A percentile compares a stretch with the other conserved stretches of the same genome.
Conservation (phyloP, 2,329 filamentous ascomycete genomes). For the Trichoderma cornu-damae region DNA sequence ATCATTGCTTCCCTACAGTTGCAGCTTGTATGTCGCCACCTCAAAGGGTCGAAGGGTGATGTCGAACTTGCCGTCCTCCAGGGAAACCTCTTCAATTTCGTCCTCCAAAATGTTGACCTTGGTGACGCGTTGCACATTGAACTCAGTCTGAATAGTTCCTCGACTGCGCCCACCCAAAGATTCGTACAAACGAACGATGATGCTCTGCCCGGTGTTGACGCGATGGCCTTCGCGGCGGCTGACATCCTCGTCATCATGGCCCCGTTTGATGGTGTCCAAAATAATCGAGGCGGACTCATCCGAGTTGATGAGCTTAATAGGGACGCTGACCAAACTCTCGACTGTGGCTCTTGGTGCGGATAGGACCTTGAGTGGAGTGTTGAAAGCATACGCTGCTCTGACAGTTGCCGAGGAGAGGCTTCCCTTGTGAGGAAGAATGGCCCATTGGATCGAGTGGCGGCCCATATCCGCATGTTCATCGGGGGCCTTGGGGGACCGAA, state of each 20-base stretch:
- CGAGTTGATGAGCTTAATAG: conserved; percentile 63
- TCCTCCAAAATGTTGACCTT: conserved; percentile 90
- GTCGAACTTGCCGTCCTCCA: conserved; percentile 47
- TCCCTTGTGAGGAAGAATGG: conserved; percentile 79
- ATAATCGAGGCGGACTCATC: conserved; percentile 57
- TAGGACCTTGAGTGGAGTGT: conserved; percentile 61
- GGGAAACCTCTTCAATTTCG: conserved; percentile 61
- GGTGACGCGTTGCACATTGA: conserved; percentile 69
- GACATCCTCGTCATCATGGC: conserved; percentile 78
- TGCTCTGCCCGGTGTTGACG: conserved; percentile 64
- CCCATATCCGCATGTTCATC: conserved; percentile 96
- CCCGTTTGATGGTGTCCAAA: conserved; percentile 86
- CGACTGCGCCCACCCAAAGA: conserved; percentile 75
- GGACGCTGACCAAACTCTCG: conserved; percentile 31
- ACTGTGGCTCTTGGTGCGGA: conserved; percentile 29
- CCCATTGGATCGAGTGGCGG: conserved; percentile 79
- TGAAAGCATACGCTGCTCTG: conserved; percentile 82
- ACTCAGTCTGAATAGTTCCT: conserved; percentile 61
- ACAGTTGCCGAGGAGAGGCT: conserved; percentile 67
- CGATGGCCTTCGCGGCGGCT: conserved; percentile 56
- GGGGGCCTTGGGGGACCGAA: conserved; percentile 85
- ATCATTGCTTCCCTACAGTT: conserved; percentile 37
- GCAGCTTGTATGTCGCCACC: conserved; percentile 72
- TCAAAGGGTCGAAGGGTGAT: conserved; percentile 75
- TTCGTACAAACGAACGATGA: conserved; percentile 84